Evolutionary conservation across 73 alveolate genomes (phyloP).

Genomic region (Effrenium voratum): DNA sequence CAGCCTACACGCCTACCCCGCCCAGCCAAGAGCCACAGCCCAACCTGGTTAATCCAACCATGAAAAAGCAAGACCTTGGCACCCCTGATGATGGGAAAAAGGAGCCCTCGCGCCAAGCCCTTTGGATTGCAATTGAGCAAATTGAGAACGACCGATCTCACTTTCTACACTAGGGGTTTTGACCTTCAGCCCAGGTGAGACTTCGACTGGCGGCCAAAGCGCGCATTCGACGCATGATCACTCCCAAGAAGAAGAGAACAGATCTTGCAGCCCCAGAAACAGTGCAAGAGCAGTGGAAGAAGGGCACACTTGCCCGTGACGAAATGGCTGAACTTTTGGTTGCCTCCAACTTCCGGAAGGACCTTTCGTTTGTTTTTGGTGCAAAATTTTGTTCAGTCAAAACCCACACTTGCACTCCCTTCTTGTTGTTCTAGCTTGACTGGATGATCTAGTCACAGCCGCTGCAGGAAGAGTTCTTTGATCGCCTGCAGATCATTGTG

Average conservation of each 20-base stretch:
- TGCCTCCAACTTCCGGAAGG: not conserved
- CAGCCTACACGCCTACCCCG: too few relatives aligned
- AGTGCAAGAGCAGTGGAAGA: not conserved
- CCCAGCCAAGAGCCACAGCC: too few relatives aligned
- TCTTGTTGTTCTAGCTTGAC: not conserved
- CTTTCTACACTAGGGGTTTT: too few relatives aligned
- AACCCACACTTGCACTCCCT: not conserved
- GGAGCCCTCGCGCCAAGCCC: too few relatives aligned
- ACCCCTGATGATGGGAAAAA: too few relatives aligned
- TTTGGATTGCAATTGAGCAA: too few relatives aligned
- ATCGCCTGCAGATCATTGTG: not conserved
- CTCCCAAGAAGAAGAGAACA: not conserved
- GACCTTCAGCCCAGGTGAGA: not conserved
- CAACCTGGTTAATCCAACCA: too few relatives aligned
- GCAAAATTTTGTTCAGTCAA: not conserved
- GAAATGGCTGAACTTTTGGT: not conserved
- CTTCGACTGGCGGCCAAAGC: not conserved
- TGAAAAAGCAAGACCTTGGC: too few relatives aligned
- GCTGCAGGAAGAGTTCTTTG: not conserved
- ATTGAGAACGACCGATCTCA: too few relatives aligned
- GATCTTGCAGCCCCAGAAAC: not conserved
- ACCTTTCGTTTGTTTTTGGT: not conserved
- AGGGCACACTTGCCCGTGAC: not conserved
- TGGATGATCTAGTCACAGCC: not conserved
- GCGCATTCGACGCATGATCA: constrained; percentile 2